These are phyloP conservation scores for Solanum hybrid DNA, from an alignment of 305 asterid genomes.

Conservation along the genomic window DNA sequence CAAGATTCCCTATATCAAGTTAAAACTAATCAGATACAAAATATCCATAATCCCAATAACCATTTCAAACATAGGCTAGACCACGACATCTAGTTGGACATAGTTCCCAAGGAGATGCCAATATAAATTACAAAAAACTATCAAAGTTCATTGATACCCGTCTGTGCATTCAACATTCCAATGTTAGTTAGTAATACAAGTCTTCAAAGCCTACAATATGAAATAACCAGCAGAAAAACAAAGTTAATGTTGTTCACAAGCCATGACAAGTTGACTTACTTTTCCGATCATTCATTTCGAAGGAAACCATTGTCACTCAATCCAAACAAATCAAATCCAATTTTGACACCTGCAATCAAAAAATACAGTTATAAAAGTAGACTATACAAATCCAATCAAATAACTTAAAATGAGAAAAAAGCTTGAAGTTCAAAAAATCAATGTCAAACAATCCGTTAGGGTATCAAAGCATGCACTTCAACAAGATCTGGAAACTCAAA, in stretches of 20 bases:
- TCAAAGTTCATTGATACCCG: not conserved
- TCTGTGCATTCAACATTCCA: not conserved
- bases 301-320: constrained; percentile 38
- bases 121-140: not conserved
- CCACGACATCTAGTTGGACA: not conserved
- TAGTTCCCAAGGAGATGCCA: not conserved
- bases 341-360: constrained; percentile 1
- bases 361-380: not conserved
- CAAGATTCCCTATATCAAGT: not conserved
- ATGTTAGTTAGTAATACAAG: not conserved
- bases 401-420: not conserved
- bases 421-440: not conserved
- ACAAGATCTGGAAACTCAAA: not conserved
- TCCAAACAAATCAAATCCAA: not conserved
- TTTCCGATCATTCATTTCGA: constrained; percentile 54
- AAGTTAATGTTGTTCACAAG: not conserved
- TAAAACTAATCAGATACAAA: not conserved
- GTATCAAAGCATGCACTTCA: not conserved
- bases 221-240: not conserved
- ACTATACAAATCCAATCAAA: not conserved
- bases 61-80: not conserved
- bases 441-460: not conserved
- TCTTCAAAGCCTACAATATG: not conserved
- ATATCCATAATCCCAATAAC: not conserved
- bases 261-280: constrained; percentile 18